Percentiles rank a stretch among this genome's conserved stretches.
phyloP scores from a whole-genome alignment of 495 filamentous ascomycete species.

The Bacidia rubella region DNA sequence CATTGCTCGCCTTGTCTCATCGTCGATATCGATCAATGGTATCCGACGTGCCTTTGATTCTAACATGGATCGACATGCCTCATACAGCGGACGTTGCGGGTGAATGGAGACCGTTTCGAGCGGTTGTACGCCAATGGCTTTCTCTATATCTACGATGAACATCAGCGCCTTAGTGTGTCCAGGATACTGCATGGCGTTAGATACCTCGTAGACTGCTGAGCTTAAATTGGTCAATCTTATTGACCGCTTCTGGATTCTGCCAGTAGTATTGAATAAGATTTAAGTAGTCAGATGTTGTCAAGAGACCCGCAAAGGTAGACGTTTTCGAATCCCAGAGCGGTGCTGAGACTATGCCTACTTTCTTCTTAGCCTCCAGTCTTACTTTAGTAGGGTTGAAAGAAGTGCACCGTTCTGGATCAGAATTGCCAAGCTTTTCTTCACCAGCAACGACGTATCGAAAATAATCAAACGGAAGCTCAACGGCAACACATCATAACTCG shows the following conservation, averaged over 20 bases:
- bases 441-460: constrained; percentile 85
- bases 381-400: not conserved
- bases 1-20: constrained; percentile 83
- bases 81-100: constrained; percentile 77
- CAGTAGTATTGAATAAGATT: constrained; percentile 99
- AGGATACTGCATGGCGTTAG: constrained; percentile 6
- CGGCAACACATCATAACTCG: constrained; percentile 96
- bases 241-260: constrained; percentile 84
- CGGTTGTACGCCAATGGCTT: constrained; percentile 75
- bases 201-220: constrained; percentile 83
- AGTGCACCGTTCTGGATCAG: constrained; percentile 84
- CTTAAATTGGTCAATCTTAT: constrained; percentile 85
- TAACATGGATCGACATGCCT: constrained; percentile 90
- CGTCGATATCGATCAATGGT: constrained; percentile 84
- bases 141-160: constrained; percentile 67
- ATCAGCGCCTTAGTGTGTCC: constrained; percentile 4
- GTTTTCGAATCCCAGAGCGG: constrained; percentile 94
- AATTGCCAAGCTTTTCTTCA: constrained; percentile 94
- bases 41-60: constrained; percentile 86
- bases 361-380: constrained; percentile 7
- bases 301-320: constrained; percentile 82
- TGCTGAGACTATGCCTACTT: constrained; percentile 96
- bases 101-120: constrained; percentile 94
- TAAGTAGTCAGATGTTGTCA: constrained; percentile 93
- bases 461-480: constrained; percentile 92